Base-by-base conservation (phyloP, 2,329 filamentous ascomycete genomes). In the Cladorrhinum sp. region DNA sequence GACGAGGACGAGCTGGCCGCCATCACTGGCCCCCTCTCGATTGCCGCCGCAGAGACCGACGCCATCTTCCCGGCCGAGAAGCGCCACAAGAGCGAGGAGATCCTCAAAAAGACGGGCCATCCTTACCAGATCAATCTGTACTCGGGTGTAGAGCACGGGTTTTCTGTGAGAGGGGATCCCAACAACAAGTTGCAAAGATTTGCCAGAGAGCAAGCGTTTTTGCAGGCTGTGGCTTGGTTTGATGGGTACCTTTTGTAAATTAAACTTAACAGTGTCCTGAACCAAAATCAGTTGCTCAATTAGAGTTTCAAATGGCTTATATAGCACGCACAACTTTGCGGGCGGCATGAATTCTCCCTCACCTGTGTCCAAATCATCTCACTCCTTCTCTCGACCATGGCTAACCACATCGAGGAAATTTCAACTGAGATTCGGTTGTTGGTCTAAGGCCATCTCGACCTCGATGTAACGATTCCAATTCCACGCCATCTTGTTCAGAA, bases 151-250 rank as follows among this genome's bases (percentile, higher is more conserved):
- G 74, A 76, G 58, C 91, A 96, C 73, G 91, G 91, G 0, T 96
- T 95, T 69, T 80, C 86, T 8, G 86, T 92, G 1, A 84, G 90
- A 58, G 81, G 79, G 25, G 89, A 95, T 70, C 61, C 81, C 29
- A 80, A 69, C 62, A 80, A 86, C 64, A 81, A 80, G 72, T 65
- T 77, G 50, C 73, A 83, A 69, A 85, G 82, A 72, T 93, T 83
- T 68, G 87, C 89, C 38, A 93, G 91, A 81, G 90, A 96, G 76
- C 85, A 89, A 75, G 91, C 91, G 4, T 95, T 95, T 72, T 69
- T 81, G 65, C 91, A 95, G 79, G 90, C 90, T 36, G 79, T 92
- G 55, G 73, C 79, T 56, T 96, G 91, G 91, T 92, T 96, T 67
- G 82, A 90, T 66, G 78, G 86, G 73, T 79, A 82, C 72, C 72